These are phyloP conservation scores for Candida namnaoensis DNA, from an alignment of 805 yeast species.

Conservation along the genomic window DNA sequence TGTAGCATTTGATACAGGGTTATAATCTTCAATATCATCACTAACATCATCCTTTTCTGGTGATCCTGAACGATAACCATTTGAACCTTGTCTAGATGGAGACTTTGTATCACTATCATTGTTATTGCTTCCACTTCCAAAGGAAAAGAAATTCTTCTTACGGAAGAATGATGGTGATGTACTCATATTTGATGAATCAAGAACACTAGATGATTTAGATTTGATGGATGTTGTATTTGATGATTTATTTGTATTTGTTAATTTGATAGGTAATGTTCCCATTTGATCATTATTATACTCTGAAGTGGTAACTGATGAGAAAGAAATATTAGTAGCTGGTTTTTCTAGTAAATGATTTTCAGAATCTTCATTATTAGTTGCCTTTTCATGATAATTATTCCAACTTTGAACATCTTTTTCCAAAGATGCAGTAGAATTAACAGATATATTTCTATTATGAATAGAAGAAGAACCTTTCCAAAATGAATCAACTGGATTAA, in stretches of 20 bases:
- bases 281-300: constrained; percentile 1
- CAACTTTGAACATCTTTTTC: constrained; percentile 12
- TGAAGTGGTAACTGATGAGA: constrained; percentile 1
- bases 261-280: constrained; percentile 6
- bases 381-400: constrained; percentile 7
- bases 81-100: constrained; percentile 7
- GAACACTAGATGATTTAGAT: constrained; percentile 8
- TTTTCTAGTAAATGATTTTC: neutral
- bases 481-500: constrained; percentile 7
- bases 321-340: constrained; percentile 2
- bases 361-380: neutral
- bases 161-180: constrained; percentile 21
- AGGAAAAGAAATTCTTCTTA: constrained; percentile 23
- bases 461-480: constrained; percentile 7
- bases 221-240: constrained; percentile 7
- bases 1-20: constrained; percentile 2
- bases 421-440: constrained; percentile 3
- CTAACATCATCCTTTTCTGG: neutral
- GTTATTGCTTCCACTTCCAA: constrained; percentile 16
- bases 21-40: constrained; percentile 13
- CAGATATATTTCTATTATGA: constrained; percentile 9
- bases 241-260: constrained; percentile 13
- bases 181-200: constrained; percentile 3
- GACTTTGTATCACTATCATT: constrained; percentile 6
- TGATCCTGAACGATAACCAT: neutral